Conservation (phyloP, 1,139 yeast species). For the Yamadazyma sp. region DNA sequence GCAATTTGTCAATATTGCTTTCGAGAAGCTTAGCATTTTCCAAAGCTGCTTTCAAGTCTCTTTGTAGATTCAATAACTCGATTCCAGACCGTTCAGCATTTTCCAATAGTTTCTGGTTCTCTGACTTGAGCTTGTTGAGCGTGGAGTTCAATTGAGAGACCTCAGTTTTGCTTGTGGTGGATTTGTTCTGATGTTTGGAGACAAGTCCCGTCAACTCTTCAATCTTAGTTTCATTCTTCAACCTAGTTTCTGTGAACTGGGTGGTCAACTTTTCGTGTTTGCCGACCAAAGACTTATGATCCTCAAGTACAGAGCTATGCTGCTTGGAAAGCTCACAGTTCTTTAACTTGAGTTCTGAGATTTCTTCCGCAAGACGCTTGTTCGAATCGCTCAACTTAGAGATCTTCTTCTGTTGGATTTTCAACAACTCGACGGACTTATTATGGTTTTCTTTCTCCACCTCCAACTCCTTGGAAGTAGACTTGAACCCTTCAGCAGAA, state of each 20-base stretch:
- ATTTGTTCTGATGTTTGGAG: constrained; percentile 8
- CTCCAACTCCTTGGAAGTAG: constrained; percentile 9
- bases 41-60: constrained; percentile 10
- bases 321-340: constrained; percentile 8
- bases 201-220: constrained; percentile 11
- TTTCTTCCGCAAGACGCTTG: constrained; percentile 20
- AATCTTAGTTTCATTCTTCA: constrained; percentile 9
- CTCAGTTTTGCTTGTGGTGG: constrained; percentile 12
- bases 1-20: constrained; percentile 2
- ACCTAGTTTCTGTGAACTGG: constrained; percentile 7
- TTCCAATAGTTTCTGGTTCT: constrained; percentile 11
- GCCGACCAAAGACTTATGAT: constrained; percentile 8
- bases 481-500: constrained; percentile 7
- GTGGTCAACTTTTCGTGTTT: constrained; percentile 12
- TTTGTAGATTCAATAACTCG: constrained; percentile 12
- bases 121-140: constrained; percentile 14
- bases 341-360: constrained; percentile 10
- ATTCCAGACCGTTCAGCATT: constrained; percentile 8
- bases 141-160: constrained; percentile 10
- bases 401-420: constrained; percentile 21
- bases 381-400: constrained; percentile 8
- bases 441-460: constrained; percentile 20
- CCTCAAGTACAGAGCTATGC: constrained; percentile 7
- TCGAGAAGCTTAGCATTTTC: constrained; percentile 4
- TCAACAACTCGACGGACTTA: constrained; percentile 16